Evolutionary conservation across 1,284 basidiomycete genomes (phyloP).

Genomic region (Cryptococcus sp.): DNA sequence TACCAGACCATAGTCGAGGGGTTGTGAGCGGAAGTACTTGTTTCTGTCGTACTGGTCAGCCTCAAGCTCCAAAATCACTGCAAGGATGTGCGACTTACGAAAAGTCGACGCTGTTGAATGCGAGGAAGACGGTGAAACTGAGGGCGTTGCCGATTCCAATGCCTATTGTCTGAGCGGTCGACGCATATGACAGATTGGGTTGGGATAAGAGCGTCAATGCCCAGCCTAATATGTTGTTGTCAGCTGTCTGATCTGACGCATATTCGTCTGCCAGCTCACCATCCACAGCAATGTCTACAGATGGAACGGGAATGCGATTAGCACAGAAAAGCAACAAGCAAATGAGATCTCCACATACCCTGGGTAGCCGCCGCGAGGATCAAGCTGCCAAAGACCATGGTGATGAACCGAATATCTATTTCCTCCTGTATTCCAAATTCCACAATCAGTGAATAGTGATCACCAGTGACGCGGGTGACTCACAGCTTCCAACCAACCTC

Average conservation of each 20-base stretch:
- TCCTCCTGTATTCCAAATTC: conserved; percentile 62
- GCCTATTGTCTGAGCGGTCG: conserved; percentile 97
- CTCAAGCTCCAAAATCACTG: no score
- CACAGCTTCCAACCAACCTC: conserved; percentile 79
- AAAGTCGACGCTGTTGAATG: conserved; percentile 93
- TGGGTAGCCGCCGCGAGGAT: conserved; percentile 97
- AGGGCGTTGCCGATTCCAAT: conserved; percentile 95
- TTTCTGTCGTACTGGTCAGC: conserved; percentile 50
- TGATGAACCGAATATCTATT: conserved; percentile 78
- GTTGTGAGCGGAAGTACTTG: conserved; percentile 68
- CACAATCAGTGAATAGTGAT: neutral
- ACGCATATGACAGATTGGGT: conserved; percentile 93
- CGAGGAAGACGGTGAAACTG: conserved; percentile 96
- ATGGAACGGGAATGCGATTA: conserved; percentile 8
- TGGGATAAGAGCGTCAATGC: conserved; percentile 93
- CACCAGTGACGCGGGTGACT: conserved; percentile 38
- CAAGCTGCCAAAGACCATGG: conserved; percentile 82
- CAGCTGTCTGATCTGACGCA: conserved; percentile 10
- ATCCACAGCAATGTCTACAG: conserved; percentile 91
- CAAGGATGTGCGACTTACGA: conserved; percentile 60
- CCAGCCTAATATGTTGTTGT: conserved; percentile 66
- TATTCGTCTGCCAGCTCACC: conserved; percentile 56
- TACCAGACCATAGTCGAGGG: conserved; percentile 74
- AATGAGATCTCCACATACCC: conserved; percentile 59
- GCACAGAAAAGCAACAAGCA: neutral